Evolutionary conservation across 257 asterid species (phyloP), one percentile per base, ranked within the genome.

Genomic region (Ilex aquifolium): DNA sequence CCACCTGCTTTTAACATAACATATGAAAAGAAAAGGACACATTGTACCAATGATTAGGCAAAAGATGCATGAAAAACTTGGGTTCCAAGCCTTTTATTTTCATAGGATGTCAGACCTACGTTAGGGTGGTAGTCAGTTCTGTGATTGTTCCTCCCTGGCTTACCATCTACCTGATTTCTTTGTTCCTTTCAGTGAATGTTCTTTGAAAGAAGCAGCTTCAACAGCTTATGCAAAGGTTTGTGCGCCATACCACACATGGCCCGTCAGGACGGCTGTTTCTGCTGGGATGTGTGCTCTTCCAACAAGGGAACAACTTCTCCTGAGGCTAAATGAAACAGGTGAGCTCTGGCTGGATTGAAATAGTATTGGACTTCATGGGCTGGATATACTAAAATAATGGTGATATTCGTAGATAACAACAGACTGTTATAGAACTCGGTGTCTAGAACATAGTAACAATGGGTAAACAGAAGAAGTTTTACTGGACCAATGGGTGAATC

Each of bases 261-360:
- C 91, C 0, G 88, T 93, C 59, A 84, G 96, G 76, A 82, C 99
- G 56, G 97, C 97, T 53, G 99, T 82, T 64, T 84, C 82, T 61
- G 99, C 99, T 12, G 99, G 99, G n/a, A 87, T 93, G 99, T 87
- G 85, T 80, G 89, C 96, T 44, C 79, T 93, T 71, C 99, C 99
- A 7, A 73, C 97, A 10, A 80, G 97, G 82, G 91, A 87, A 14
- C 97, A 90, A 54, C 96, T 93, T 30, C 83, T 93, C 44, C 12
- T 78, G 66, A 87, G 70, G 77, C 79, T 90, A 71, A 87, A 90
- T 61, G 99, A 93, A 83, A 85, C 81, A 15, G 80, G 99, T 92
- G 53, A 85, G 89, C 59, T 55, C 17, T 11, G 5, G 14, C 5
- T 2, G 10, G 14, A 0, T 44, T 44, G 27, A 21, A 36, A 36